phyloP scores from a whole-genome alignment of 768 basidiomycete genomes.

The Amanita thiersii region DNA sequence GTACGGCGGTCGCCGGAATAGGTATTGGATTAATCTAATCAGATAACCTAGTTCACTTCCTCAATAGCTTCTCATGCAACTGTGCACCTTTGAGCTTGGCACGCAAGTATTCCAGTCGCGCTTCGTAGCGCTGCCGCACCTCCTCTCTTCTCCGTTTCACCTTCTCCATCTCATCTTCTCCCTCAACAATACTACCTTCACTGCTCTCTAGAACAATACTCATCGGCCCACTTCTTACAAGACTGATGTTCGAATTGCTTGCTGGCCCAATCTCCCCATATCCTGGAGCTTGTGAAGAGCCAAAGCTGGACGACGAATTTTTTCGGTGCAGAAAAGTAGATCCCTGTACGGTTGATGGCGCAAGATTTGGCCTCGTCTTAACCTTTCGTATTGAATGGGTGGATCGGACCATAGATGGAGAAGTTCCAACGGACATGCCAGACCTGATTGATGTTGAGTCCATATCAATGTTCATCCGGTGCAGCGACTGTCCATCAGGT shows the following conservation, averaged over 20 bases:
- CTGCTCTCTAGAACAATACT: conserved; percentile 45
- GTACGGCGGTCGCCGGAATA: conserved; percentile 21
- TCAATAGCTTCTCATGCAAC: conserved; percentile 72
- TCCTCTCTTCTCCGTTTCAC: conserved; percentile 64
- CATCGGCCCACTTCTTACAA: conserved; percentile 45
- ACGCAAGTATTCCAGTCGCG: conserved; percentile 69
- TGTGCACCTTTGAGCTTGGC: conserved; percentile 81
- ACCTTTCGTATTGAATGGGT: conserved; percentile 29
- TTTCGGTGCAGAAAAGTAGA: conserved; percentile 37
- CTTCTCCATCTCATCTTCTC: conserved; percentile 57
- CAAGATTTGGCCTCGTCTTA: conserved; percentile 25
- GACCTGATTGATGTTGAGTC: conserved; percentile 49
- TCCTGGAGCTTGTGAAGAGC: conserved; percentile 29
- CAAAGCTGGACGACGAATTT: conserved; percentile 53
- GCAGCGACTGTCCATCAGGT: conserved; percentile 23
- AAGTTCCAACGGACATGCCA: conserved; percentile 41
- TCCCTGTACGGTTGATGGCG: conserved; percentile 21
- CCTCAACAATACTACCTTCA: conserved; percentile 19
- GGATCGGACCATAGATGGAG: conserved; percentile 37
- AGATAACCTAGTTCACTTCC: conserved; percentile 30
- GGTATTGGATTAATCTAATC: conserved; percentile 18
- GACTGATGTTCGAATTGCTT: conserved; percentile 36
- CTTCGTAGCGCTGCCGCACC: conserved; percentile 64
- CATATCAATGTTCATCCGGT: conserved; percentile 32
- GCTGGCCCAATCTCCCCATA: conserved; percentile 24